Percentiles rank a stretch among this genome's conserved stretches.
Conservation (phyloP, 2,329 filamentous ascomycete species). For the Colletotrichum nymphaeae region DNA sequence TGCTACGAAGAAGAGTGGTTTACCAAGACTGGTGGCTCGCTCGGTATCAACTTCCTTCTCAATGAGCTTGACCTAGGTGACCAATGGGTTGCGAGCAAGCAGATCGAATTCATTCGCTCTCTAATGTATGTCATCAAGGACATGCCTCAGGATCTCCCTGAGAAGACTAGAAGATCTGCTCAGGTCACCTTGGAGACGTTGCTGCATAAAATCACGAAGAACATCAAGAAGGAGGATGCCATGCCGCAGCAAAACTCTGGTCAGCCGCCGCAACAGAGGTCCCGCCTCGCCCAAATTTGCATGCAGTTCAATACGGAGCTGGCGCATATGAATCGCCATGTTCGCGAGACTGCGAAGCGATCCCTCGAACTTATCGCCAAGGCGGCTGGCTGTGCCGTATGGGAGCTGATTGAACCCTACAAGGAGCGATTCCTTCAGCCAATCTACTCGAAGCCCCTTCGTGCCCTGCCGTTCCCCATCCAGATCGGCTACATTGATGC, state of each 20-base stretch:
- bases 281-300: conserved; percentile 81
- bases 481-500: conserved; percentile 99
- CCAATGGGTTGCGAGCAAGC: conserved; percentile 82
- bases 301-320: conserved; percentile 89
- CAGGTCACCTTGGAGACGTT: conserved; percentile 86
- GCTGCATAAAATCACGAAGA: conserved; percentile 81
- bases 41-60: conserved; percentile 89
- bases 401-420: conserved; percentile 89
- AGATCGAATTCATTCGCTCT: conserved; percentile 90
- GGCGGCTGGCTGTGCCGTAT: conserved; percentile 80
- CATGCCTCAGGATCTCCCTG: conserved; percentile 93
- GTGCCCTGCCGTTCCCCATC: conserved; percentile 91
- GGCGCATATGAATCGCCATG: conserved; percentile 95
- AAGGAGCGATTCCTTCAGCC: conserved; percentile 90
- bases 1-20: conserved; percentile 99
- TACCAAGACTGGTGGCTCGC: conserved; percentile 90
- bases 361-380: conserved; percentile 85
- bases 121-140: conserved; percentile 98
- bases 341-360: conserved; percentile 86
- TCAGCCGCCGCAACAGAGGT: conserved; percentile 59
- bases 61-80: conserved; percentile 88
- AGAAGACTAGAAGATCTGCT: conserved; percentile 85
- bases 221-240: conserved; percentile 82
- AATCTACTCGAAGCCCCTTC: conserved; percentile 94
- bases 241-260: conserved; percentile 44